A percentile compares a stretch with the other conserved stretches of the same genome.
Conservation (phyloP, 257 asterid species). For the Lantana camara region DNA sequence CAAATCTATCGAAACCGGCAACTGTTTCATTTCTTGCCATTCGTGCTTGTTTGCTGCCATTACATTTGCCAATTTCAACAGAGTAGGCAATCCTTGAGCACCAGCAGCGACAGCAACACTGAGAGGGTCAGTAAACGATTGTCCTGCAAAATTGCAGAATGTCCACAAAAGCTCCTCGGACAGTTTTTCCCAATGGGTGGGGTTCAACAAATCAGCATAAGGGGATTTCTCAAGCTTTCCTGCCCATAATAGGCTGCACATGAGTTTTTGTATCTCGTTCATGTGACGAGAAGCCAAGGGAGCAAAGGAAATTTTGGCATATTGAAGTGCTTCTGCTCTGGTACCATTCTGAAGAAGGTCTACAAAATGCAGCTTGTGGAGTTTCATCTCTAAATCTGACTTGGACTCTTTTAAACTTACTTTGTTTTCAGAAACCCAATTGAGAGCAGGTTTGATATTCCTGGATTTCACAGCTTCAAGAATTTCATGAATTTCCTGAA, state of each 20-base stretch:
- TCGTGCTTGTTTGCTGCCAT: conserved; percentile 60
- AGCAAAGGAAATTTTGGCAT: conserved; percentile 42
- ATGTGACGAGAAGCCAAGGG: conserved; percentile 49
- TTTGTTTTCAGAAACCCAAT: conserved; percentile 51
- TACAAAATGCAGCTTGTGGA: conserved; percentile 49
- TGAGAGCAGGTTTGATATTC: conserved; percentile 57
- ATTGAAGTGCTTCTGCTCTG: conserved; percentile 43
- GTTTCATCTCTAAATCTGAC: conserved; percentile 50
- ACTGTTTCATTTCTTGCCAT: conserved; percentile 54
- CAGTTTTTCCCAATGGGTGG: conserved; percentile 44
- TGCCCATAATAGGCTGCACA: conserved; percentile 58
- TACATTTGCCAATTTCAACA: conserved; percentile 50
- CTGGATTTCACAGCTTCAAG: conserved; percentile 44
- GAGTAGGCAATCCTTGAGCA: conserved; percentile 59
- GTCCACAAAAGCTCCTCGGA: conserved; percentile 42
- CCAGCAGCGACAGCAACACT: conserved; percentile 59
- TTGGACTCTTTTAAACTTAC: conserved; percentile 39
- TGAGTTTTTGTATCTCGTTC: conserved; percentile 52
- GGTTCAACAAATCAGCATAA: conserved; percentile 46
- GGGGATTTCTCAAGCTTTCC: conserved; percentile 58
- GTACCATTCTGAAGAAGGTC: conserved; percentile 43
- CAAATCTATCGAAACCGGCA: conserved; percentile 60
- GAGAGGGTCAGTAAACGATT: conserved; percentile 51
- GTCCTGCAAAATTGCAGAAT: conserved; percentile 52
- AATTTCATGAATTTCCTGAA: conserved; percentile 52